These are phyloP conservation scores for Xylariaceae sp. DNA, from an alignment of 2,329 filamentous ascomycete species.

Conservation along the genomic window DNA sequence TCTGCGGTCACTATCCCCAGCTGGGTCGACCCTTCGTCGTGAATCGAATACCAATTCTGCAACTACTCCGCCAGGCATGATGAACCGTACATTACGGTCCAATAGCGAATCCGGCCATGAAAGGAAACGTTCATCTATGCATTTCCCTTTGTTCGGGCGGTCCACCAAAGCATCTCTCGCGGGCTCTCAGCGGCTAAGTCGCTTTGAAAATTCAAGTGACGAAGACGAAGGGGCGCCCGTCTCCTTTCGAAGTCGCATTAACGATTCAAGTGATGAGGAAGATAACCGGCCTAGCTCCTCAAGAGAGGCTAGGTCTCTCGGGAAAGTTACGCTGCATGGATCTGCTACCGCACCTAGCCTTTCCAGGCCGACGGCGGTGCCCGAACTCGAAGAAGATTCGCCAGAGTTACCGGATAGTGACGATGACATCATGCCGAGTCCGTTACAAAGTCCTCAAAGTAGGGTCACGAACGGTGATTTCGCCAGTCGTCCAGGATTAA, in stretches of 20 bases:
- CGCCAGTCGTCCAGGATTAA: constrained; percentile 20
- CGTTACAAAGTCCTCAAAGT: constrained; percentile 36
- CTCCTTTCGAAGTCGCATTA: constrained; percentile 66
- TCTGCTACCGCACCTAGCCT: constrained; percentile 46
- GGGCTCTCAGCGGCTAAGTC: constrained; percentile 46
- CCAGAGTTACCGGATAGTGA: constrained; percentile 68
- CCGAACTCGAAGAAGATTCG: constrained; percentile 57
- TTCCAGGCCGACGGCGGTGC: constrained; percentile 64
- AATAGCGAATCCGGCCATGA: constrained; percentile 47
- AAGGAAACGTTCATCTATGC: constrained; percentile 46
- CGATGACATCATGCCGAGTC: constrained; percentile 49
- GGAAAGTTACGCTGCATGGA: constrained; percentile 43
- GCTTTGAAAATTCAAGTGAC: constrained; percentile 69
- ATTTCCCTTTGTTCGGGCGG: constrained; percentile 53
- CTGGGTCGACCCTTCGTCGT: constrained; percentile 60
- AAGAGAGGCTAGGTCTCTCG: constrained; percentile 30
- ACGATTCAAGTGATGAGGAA: constrained; percentile 74
- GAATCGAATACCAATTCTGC: constrained; percentile 50
- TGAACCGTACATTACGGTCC: constrained; percentile 54
- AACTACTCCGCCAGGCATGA: constrained; percentile 48
- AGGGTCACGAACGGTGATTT: constrained; percentile 26
- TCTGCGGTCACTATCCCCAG: constrained; percentile 73
- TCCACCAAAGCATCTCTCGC: constrained; percentile 43
- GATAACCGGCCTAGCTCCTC: constrained; percentile 47
- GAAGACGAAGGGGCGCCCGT: constrained; percentile 54